Evolutionary conservation across 352 stramenopile species (phyloP).

Genomic region (Pythium sukuiense): DNA sequence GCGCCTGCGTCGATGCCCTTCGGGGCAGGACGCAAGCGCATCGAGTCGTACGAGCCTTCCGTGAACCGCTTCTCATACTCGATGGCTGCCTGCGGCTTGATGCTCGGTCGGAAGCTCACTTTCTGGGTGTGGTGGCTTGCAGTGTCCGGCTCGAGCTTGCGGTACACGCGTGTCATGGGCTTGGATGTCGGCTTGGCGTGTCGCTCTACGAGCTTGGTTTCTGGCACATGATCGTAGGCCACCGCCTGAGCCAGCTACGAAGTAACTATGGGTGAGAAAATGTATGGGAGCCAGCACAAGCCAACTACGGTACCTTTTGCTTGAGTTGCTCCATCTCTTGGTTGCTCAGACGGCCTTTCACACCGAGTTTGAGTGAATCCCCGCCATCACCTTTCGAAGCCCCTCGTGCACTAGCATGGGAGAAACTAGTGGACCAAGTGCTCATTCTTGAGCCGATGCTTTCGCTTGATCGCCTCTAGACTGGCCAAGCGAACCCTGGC

Average conservation of each 20-base stretch:
- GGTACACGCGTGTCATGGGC: constrained; percentile 65
- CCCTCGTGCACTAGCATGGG: background rate
- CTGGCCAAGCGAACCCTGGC: background rate
- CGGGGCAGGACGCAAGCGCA: constrained; percentile 34
- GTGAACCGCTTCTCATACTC: constrained; percentile 58
- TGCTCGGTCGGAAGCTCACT: constrained; percentile 23
- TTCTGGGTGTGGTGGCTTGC: constrained; percentile 9
- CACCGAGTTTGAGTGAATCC: constrained; percentile 29
- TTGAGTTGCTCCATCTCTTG: constrained; percentile 72
- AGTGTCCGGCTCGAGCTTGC: constrained; percentile 27
- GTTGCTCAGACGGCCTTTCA: constrained; percentile 59
- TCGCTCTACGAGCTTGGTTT: constrained; percentile 26
- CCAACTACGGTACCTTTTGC: constrained; percentile 49
- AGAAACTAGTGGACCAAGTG: background rate
- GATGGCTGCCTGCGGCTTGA: constrained; percentile 66
- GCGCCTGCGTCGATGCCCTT: constrained; percentile 44
- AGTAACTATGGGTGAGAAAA: no score
- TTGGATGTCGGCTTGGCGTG: constrained; percentile 27
- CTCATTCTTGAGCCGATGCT: background rate
- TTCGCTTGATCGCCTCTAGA: background rate
- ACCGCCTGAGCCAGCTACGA: constrained; percentile 51
- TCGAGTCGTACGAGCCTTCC: constrained; percentile 35
- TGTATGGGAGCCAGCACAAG: background rate
- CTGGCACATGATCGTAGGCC: constrained; percentile 55
- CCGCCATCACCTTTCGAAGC: background rate